These are phyloP conservation scores for Fusarium citri DNA, from an alignment of 2,329 filamentous ascomycete species.

Conservation along the genomic window DNA sequence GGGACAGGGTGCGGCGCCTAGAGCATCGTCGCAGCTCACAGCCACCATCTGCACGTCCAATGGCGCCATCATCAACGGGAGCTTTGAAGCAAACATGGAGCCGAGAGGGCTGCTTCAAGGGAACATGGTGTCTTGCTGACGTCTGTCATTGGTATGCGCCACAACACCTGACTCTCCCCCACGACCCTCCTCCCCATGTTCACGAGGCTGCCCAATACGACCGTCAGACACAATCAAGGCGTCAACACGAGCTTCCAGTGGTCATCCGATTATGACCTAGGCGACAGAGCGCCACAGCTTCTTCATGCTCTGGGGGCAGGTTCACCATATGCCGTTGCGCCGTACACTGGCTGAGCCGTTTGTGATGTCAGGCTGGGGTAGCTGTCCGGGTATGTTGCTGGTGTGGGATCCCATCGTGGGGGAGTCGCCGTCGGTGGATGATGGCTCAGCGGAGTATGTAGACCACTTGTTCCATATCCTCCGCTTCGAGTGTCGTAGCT, in stretches of 20 bases:
- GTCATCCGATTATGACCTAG: constrained; percentile 39
- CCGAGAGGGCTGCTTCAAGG: constrained; percentile 24
- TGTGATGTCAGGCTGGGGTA: constrained; percentile 55
- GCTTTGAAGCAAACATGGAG: constrained; percentile 21
- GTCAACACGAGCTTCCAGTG: constrained; percentile 43
- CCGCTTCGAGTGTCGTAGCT: constrained; percentile 55
- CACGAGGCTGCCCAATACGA: constrained; percentile 50
- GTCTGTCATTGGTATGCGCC: constrained; percentile 53
- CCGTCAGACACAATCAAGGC: constrained; percentile 34
- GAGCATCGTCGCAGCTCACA: constrained; percentile 28
- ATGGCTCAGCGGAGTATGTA: constrained; percentile 56
- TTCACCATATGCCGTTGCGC: constrained; percentile 56
- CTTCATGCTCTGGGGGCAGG: constrained; percentile 56
- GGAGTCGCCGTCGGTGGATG: constrained; percentile 53
- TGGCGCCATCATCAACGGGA: constrained; percentile 41
- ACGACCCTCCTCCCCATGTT: constrained; percentile 46
- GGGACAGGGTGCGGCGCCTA: constrained; percentile 21
- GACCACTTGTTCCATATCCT: constrained; percentile 55
- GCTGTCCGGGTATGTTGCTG: constrained; percentile 53
- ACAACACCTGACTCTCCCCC: constrained; percentile 54
- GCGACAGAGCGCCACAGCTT: constrained; percentile 24
- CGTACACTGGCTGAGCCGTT: constrained; percentile 55
- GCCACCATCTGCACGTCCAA: constrained; percentile 38
- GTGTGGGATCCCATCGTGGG: constrained; percentile 56
- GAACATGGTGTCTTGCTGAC: constrained; percentile 38